Base-by-base conservation (phyloP, 345 rosid genomes). In the Anastatica hierochuntica region DNA sequence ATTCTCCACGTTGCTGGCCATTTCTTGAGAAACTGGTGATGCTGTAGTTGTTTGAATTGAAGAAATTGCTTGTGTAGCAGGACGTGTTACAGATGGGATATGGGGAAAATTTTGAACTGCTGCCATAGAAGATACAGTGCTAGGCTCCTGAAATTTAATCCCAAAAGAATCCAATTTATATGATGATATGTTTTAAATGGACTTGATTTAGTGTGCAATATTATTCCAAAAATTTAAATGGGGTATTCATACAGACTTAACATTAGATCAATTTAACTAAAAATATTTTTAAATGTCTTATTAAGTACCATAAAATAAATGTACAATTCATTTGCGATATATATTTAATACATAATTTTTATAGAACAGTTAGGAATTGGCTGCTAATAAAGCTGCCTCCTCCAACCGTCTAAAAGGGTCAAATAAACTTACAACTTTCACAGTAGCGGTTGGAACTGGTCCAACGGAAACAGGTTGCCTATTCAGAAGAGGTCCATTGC, bases 11-110 rank as follows among this genome's bases (percentile, higher is more conserved):
- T 57, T 74, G 29, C 81, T 62, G 49, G 76, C 71, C 76, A 79
- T 75, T 35, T 88, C 98, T 76, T 92, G 95, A 39, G 88, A 74
- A 56, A 78, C 69, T 12, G 90, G 72, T 13, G 82, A 58, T 33
- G 95, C 89, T 37, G 96, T 83, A 56, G 98, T 81, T 62, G 94
- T 74, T 72, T 83, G 96, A 78, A 85, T 72, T 38, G 77, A 67
- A 44, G 94, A 76, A 53, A 70, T 74, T 55, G 73, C 80, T 76
- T 82, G 98, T 66, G 87, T 69, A 52, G 87, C 58, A 58, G 96
- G 78, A 57, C 95, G 90, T 13, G 74, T 73, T 52, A 79, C 78
- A 27, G 95, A 76, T n/a, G 88, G 49, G 58, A 78, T 71, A 58
- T 83, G 85, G 44, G 94, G 74, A 72, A 78, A 88, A 56, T 53